Conservation (phyloP, 164 flowering plant species). For the Santalum album region DNA sequence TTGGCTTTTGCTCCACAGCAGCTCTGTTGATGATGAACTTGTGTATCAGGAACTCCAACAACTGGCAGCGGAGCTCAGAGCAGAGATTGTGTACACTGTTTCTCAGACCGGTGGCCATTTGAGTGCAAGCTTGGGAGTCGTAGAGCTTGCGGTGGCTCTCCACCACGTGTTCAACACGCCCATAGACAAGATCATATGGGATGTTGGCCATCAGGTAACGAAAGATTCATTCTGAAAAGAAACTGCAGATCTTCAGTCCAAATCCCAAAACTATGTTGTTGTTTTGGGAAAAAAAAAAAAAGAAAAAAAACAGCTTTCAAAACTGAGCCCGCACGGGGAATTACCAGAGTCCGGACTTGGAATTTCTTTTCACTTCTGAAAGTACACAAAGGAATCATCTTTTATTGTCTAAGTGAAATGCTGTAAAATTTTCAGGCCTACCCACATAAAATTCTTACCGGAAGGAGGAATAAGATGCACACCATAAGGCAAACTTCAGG, state of each 20-base stretch:
- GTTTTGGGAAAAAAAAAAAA: no score
- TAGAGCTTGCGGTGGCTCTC: slow-evolving; percentile 75
- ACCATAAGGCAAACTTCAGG: slow-evolving; percentile 80
- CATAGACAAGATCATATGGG: slow-evolving; percentile 89
- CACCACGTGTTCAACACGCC: slow-evolving; percentile 89
- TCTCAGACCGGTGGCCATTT: slow-evolving; percentile 85
- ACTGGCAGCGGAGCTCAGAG: slow-evolving; percentile 73
- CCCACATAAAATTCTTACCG: slow-evolving; percentile 88
- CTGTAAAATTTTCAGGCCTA: slow-evolving; percentile 47
- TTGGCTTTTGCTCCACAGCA: not conserved
- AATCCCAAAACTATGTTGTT: no score
- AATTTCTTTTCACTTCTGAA: no score
- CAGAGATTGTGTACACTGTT: slow-evolving; percentile 62
- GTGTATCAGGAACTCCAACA: slow-evolving; percentile 68
- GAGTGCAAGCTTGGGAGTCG: slow-evolving; percentile 81
- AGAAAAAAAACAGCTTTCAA: no score
- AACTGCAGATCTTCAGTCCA: not conserved
- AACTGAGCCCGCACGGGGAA: no score
- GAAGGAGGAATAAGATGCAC: slow-evolving; percentile 78
- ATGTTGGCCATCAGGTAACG: slow-evolving; percentile 91
- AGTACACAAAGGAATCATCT: no score
- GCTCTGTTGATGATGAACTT: not conserved
- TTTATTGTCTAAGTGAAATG: no score
- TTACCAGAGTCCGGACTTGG: no score
- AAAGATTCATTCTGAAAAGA: not conserved